Base-by-base conservation (phyloP, 2,329 filamentous ascomycete species). In the Fusarium nodosum region DNA sequence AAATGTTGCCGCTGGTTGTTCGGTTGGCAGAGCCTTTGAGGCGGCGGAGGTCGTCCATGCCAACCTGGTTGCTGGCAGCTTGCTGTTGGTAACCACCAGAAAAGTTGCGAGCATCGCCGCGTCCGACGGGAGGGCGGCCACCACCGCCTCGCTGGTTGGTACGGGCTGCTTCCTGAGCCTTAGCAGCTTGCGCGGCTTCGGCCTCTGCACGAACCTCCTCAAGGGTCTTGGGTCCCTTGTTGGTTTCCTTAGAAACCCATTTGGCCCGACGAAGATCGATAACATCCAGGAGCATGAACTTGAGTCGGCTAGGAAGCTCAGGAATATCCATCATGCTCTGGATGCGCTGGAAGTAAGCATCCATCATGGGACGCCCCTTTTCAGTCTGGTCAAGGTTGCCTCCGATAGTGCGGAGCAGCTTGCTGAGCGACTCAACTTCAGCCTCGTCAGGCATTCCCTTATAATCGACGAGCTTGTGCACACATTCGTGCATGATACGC, bases 401-500 rank as follows among this genome's bases (percentile, higher is more conserved):
- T 84, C 96, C 96, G 69, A 99, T 97, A 39, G 96, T 97, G 72
- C 91, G 90, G 66, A 99, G 88, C 68, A 99, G 87, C 83, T 97
- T 97, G 75, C 91, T 94, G 81, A 99, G 89, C 73, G 93, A 97
- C 86, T 99, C 96, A 64, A 99, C 91, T 80, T 97, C 94, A 56
- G 95, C 93, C 82, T 99, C 96, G 74, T 99, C 96, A 45, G 96
- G 96, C 65, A 93, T 84, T 66, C 93, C 94, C 77, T 95, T 91
- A 81, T 97, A 98, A 82, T 99, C 95, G 72, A 99, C 93, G 69
- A 99, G 88, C 82, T 97, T 97, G 84, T 94, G 91, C 30, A 99
- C 94, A 87, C 96, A 99, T 82, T 97, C 93, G 84, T 99, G 95
- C 96, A 99, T 99, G 82, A 99, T 99, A 79, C 95, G 93, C 81